These are phyloP conservation scores for Scopulariopsis brevicaulis DNA, from an alignment of 2,329 filamentous ascomycete species.

Conservation along the genomic window DNA sequence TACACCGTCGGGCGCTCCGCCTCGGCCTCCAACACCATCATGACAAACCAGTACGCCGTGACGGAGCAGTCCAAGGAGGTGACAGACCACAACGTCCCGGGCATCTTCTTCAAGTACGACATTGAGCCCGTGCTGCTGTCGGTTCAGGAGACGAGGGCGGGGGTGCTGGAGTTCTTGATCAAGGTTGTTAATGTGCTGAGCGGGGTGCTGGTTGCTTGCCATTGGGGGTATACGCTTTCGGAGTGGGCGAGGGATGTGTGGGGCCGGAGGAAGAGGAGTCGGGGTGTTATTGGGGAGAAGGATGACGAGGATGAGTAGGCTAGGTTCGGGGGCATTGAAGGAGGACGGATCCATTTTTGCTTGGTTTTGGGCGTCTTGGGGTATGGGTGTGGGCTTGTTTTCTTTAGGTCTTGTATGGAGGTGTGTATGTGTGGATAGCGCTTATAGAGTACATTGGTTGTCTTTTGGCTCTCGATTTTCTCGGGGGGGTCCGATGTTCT, in stretches of 20 bases:
- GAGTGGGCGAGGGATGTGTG: slow-evolving; percentile 58
- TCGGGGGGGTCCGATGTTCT: not conserved
- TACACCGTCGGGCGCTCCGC: slow-evolving; percentile 55
- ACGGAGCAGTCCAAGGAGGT: slow-evolving; percentile 73
- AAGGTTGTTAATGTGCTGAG: slow-evolving; percentile 83
- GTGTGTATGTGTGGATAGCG: not conserved
- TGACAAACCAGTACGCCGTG: slow-evolving; percentile 96
- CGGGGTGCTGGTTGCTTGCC: slow-evolving; percentile 83
- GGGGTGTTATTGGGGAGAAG: slow-evolving; percentile 26
- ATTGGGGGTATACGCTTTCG: slow-evolving; percentile 80
- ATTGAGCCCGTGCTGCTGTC: slow-evolving; percentile 90
- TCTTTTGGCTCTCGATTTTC: not conserved
- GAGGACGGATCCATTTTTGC: not conserved
- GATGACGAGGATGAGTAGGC: slow-evolving; percentile 1
- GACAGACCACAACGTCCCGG: slow-evolving; percentile 62
- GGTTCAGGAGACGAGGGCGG: slow-evolving; percentile 70
- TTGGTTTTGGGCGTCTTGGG: not conserved
- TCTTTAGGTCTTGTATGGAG: not conserved
- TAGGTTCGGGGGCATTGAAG: not conserved
- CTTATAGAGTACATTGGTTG: not conserved
- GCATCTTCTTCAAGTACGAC: slow-evolving; percentile 97
- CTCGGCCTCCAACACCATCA: slow-evolving; percentile 46
- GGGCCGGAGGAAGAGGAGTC: slow-evolving; percentile 31
- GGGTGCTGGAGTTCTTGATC: slow-evolving; percentile 64
- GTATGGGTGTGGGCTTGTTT: not conserved